Evolutionary conservation across 106 monocot genomes (phyloP), one percentile per base, ranked within the genome.

Genomic region (Dioscorea zingiberensis): DNA sequence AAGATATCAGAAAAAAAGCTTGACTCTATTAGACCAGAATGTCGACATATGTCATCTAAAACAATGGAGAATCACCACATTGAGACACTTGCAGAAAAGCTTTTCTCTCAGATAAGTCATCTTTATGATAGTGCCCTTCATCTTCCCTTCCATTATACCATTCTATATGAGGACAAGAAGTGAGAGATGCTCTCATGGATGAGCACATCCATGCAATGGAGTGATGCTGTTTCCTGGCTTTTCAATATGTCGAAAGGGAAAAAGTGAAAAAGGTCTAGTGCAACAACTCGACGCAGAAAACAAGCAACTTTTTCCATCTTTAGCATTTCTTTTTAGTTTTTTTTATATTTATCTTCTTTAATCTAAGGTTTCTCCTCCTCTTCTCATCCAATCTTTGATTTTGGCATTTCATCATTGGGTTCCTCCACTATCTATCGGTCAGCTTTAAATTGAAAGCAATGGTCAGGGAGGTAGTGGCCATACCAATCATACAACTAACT

Each of bases 241-340:
- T 38, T 38, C 19, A 51, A 13, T 19, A 51, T 51, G 51, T 9
- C 18, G 51, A 51, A 51, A 51, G n/a, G 51, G 51, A 70, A 70
- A 25, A 58, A 38, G 3, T 38, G 38, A 11, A 13, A 60, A 55
- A 44, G 19, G 11, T 15, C 17, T 26, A 48, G 56, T 57, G 72
- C 55, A 55, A 72, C 55, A 44, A 64, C 44, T 57, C 63, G 72
- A 72, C 54, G 55, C 71, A 71, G 71, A 6, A 38, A 38, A 38
- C 6, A 38, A 38, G 38, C 38, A 38, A 38, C 38, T 38, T 38
- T 38, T 38, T 38, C n/a, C 38, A 38, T 38, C 3, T 38, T 38
- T 38, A 13, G 51, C 51, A 4, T 19, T 51, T 19, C 10, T 49
- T 51, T 51, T 51, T 16, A 18, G 51, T n/a, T n/a, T 19, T 51